These are phyloP conservation scores for Paxillus involutus DNA, from an alignment of 768 basidiomycete genomes.

Conservation along the genomic window DNA sequence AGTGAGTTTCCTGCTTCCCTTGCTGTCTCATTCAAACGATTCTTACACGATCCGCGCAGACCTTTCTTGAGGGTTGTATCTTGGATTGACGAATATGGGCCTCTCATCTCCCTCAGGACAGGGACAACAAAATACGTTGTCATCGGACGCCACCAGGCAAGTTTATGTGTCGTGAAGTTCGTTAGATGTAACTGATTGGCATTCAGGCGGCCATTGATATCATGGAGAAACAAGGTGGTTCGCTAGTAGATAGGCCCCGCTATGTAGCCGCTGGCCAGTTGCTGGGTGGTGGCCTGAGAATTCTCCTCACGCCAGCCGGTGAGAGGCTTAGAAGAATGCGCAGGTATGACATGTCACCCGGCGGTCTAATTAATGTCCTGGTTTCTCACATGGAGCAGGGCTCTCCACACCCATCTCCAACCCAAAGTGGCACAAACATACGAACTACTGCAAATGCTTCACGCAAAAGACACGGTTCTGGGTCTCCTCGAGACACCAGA, in stretches of 20 bases:
- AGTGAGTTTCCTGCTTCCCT: constrained; percentile 2
- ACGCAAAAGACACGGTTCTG: constrained; percentile 17
- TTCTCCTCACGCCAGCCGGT: constrained; percentile 46
- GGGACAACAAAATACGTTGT: constrained; percentile 30
- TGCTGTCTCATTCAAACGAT: background rate
- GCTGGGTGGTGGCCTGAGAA: constrained; percentile 51
- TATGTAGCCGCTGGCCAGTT: constrained; percentile 54
- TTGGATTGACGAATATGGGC: constrained; percentile 58
- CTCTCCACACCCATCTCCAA: constrained; percentile 54
- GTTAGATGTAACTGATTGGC: background rate
- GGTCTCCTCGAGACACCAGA: constrained; percentile 11
- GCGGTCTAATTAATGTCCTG: constrained; percentile 9
- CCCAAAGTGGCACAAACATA: constrained; percentile 46
- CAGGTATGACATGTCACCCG: constrained; percentile 29
- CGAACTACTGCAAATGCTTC: constrained; percentile 40
- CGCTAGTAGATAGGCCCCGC: constrained; percentile 45
- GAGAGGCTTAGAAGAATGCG: constrained; percentile 56
- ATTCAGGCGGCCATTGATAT: constrained; percentile 54
- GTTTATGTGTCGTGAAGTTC: background rate
- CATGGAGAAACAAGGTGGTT: constrained; percentile 58
- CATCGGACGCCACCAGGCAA: constrained; percentile 19
- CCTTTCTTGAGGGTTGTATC: constrained; percentile 36
- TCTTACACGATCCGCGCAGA: background rate
- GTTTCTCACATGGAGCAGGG: constrained; percentile 28
- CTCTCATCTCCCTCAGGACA: constrained; percentile 51